phyloP scores from a whole-genome alignment of 2,329 filamentous ascomycete species.

The Aspergillus bombycis region DNA sequence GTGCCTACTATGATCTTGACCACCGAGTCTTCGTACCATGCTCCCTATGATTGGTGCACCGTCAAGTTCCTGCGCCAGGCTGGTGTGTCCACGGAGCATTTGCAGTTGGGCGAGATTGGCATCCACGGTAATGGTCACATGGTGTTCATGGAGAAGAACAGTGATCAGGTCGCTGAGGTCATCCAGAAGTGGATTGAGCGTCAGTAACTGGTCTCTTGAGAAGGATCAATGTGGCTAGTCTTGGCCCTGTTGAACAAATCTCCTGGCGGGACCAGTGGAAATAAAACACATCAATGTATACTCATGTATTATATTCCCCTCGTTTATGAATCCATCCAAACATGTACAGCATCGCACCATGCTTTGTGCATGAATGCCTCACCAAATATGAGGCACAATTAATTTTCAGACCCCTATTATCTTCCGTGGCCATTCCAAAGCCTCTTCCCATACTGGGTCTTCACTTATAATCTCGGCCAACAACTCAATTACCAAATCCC shows the following conservation, averaged over 20 bases:
- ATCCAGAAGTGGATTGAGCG: slow-evolving; percentile 17
- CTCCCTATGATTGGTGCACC: slow-evolving; percentile 59
- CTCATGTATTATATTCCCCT: not conserved
- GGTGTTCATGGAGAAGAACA: slow-evolving; percentile 35
- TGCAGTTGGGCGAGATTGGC: slow-evolving; percentile 48
- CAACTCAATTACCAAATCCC: not conserved
- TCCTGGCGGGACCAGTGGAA: not conserved
- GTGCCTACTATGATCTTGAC: slow-evolving; percentile 58
- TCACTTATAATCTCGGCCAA: not conserved
- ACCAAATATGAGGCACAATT: too few relatives aligned
- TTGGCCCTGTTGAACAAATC: not conserved
- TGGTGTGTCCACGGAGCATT: slow-evolving; percentile 50
- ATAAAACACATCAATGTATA: not conserved
- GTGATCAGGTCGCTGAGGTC: slow-evolving; percentile 19
- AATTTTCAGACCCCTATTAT: not conserved
- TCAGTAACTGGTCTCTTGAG: not conserved
- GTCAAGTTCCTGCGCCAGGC: slow-evolving; percentile 57
- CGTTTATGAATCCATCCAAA: not conserved
- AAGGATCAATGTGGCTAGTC: not conserved
- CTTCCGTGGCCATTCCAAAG: not conserved
- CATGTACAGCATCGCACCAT: not conserved
- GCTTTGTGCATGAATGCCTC: not conserved
- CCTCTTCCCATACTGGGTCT: not conserved
- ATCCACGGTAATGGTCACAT: slow-evolving; percentile 61
- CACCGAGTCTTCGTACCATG: slow-evolving; percentile 58